Base-by-base conservation (phyloP, 768 basidiomycete species). In the Hydnomerulius pinastri region DNA sequence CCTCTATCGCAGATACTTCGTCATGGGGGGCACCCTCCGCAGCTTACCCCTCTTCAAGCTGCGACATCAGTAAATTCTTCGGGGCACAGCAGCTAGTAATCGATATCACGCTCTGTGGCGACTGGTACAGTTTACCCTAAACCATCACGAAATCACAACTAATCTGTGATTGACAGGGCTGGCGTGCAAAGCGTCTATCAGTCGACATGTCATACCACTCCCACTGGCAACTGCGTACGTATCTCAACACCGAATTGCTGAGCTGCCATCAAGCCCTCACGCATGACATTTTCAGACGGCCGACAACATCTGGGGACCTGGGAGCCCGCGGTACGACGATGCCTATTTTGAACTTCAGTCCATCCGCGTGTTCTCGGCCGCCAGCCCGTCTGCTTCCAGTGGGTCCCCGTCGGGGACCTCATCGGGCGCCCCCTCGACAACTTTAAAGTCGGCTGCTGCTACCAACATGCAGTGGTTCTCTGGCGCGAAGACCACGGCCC, bases 31-130 rank as follows among this genome's bases (percentile, higher is more conserved):
- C 66, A 13, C 76, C 77, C 2, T 66, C 73, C 1, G 72, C 74
- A 2, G 70, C 64, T 52, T 77, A 62, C 67, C 32, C 32, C n/a
- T 33, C 32, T 33, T n/a, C 13, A 2, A 57, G 67, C 4, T 77
- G 77, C 57, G 67, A 77, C 51, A 75, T 77, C 20, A 62, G 67
- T 9, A n/a, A n/a, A n/a, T n/a, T n/a, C n/a, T n/a, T n/a, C n/a
- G n/a, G n/a, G n/a, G n/a, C n/a, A n/a, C n/a, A n/a, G n/a, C n/a
- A n/a, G n/a, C n/a, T n/a, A n/a, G n/a, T n/a, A n/a, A n/a, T n/a
- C 6, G 75, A 79, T 54, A 82, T 81, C 58, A 80, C 81, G 0
- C 73, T 83, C 11, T 79, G 82, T 64, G 75, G 80, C 50, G 51
- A 58, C 24, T 78, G 77, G 73, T 79, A 78, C 9, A 80, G 81